Conservation (phyloP, 768 basidiomycete genomes). For the Lepiota brunneoincarnata region DNA sequence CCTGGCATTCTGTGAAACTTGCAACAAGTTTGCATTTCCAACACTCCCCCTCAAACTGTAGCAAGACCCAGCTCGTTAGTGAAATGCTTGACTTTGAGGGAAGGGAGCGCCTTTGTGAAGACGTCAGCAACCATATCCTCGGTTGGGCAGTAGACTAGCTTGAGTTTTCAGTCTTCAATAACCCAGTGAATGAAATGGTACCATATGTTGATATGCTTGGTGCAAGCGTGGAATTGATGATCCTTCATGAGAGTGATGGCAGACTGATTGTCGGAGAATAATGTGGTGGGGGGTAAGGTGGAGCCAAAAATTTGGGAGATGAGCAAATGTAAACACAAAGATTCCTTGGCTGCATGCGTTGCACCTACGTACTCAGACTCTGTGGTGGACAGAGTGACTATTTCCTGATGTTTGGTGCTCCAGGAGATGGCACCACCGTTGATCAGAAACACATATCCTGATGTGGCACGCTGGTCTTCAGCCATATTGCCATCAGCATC, state of each 20-base stretch:
- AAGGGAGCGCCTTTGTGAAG: too few species aligned
- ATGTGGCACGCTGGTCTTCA: constrained; percentile 27
- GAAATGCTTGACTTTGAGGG: too few species aligned
- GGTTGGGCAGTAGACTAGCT: too few species aligned
- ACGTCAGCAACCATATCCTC: too few species aligned
- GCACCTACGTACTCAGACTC: constrained; percentile 39
- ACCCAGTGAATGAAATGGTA: constrained; percentile 13
- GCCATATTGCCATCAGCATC: constrained; percentile 19
- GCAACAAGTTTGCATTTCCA: too few species aligned
- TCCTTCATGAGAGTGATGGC: constrained; percentile 15
- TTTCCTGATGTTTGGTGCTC: constrained; percentile 41
- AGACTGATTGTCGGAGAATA: constrained; percentile 18
- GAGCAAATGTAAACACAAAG: constrained; percentile 14
- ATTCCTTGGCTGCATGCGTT: constrained; percentile 23
- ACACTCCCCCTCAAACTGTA: too few species aligned
- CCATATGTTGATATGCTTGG: constrained; percentile 16
- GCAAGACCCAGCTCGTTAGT: too few species aligned
- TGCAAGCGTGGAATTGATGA: constrained; percentile 16
- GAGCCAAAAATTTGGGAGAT: background rate
- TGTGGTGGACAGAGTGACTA: constrained; percentile 34
- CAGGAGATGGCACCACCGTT: constrained; percentile 28
- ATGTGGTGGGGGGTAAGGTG: background rate
- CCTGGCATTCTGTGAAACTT: too few species aligned
- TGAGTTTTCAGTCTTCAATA: too few species aligned
- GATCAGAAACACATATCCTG: constrained; percentile 28